A percentile compares a stretch with the other conserved stretches of the same genome.
These are phyloP conservation scores for Dryadomyces sulphureus DNA, from an alignment of 2,329 filamentous ascomycete species.

Conservation along the genomic window DNA sequence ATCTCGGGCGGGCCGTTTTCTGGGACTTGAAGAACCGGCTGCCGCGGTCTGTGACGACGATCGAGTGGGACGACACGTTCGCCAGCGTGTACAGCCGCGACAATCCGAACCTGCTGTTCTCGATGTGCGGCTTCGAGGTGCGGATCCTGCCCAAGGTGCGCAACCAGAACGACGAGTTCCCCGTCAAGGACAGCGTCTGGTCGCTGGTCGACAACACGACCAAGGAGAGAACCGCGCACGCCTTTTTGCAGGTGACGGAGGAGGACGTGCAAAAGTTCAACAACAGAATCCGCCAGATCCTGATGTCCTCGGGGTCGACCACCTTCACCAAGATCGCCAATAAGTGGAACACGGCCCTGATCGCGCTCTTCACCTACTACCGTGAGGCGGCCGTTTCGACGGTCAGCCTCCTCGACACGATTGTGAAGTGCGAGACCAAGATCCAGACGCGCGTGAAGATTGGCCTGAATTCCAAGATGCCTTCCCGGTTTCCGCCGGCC, in stretches of 20 bases:
- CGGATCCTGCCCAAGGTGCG: constrained; percentile 89
- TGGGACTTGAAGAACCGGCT: constrained; percentile 98
- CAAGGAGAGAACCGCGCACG: constrained; percentile 93
- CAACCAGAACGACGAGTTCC: constrained; percentile 92
- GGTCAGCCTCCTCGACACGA: constrained; percentile 84
- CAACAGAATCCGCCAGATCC: constrained; percentile 92
- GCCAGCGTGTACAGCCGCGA: constrained; percentile 95
- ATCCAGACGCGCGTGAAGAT: constrained; percentile 99
- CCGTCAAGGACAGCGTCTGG: constrained; percentile 96
- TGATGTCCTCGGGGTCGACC: constrained; percentile 98
- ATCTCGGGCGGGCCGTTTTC: constrained; percentile 91
- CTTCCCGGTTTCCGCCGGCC: constrained; percentile 90
- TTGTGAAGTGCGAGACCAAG: constrained; percentile 99
- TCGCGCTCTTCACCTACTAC: constrained; percentile 96
- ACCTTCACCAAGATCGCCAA: constrained; percentile 99
- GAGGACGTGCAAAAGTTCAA: constrained; percentile 99
- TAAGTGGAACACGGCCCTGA: constrained; percentile 98
- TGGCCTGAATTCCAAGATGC: constrained; percentile 98
- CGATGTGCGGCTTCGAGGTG: constrained; percentile 96
- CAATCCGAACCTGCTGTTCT: constrained; percentile 92
- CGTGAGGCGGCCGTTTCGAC: constrained; percentile 95
- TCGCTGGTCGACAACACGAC: constrained; percentile 90
- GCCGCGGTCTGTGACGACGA: constrained; percentile 86
- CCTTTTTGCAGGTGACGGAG: constrained; percentile 93
- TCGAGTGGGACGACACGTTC: constrained; percentile 98